Percentiles rank a stretch among this genome's conserved stretches.
Conservation (phyloP, 331 rosid genomes). For the Telfairia occidentalis region DNA sequence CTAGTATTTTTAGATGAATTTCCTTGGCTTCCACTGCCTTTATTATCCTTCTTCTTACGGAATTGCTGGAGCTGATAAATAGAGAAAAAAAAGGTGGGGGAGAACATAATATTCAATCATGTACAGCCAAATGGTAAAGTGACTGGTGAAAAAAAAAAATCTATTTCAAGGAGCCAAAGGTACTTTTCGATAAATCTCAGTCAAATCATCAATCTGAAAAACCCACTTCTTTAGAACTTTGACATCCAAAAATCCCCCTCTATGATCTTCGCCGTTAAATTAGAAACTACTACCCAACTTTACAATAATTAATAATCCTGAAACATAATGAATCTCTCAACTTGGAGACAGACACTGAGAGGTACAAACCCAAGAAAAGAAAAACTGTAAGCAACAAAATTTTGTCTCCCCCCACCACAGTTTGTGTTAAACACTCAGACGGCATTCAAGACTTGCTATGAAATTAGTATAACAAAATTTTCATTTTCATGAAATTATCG, state of each 20-base stretch:
- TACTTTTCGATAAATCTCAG: background rate
- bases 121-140: background rate
- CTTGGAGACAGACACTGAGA: background rate
- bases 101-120: slow-evolving; percentile 16
- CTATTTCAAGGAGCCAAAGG: background rate
- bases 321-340: background rate
- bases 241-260: background rate
- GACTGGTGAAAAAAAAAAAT: background rate
- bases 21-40: slow-evolving; percentile 65
- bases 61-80: slow-evolving; percentile 69
- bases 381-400: background rate
- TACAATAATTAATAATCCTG: background rate
- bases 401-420: background rate
- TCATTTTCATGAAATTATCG: background rate
- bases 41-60: slow-evolving; percentile 79
- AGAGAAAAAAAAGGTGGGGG: background rate
- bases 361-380: background rate
- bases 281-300: background rate
- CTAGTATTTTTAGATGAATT: slow-evolving; percentile 52
- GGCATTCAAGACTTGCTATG: background rate
- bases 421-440: background rate
- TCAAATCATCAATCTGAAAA: background rate
- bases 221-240: background rate
- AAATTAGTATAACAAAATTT: background rate
- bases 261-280: background rate